Conservation (phyloP, 1,284 basidiomycete species). For the Fomes fomentarius region DNA sequence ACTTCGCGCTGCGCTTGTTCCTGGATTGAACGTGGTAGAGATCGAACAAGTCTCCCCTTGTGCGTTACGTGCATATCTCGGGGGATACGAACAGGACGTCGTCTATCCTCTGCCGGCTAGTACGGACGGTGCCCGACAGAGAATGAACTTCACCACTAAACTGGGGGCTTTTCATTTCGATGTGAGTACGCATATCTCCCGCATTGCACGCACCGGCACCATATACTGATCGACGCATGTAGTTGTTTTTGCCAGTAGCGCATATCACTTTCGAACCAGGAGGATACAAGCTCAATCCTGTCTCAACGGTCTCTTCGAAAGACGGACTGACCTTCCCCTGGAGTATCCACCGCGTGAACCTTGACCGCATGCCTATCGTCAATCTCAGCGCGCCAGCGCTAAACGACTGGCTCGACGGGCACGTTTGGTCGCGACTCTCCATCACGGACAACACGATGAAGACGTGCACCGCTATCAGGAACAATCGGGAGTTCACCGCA, state of each 20-base stretch:
- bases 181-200: not conserved
- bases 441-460: slow-evolving; percentile 27
- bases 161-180: too few species aligned
- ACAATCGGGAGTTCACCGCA: not conserved
- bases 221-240: not conserved
- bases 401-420: slow-evolving; percentile 36
- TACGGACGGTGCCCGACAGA: too few species aligned
- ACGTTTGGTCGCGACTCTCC: slow-evolving; percentile 37
- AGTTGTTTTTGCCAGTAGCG: not conserved
- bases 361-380: slow-evolving; percentile 41
- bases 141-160: too few species aligned
- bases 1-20: not conserved
- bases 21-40: not conserved
- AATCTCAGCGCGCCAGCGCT: slow-evolving; percentile 16
- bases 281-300: not conserved
- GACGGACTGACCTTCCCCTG: slow-evolving; percentile 23
- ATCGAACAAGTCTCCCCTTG: not conserved
- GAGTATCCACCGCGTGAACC: slow-evolving; percentile 39
- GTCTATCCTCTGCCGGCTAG: not conserved
- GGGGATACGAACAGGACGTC: not conserved
- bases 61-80: not conserved
- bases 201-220: too few species aligned
- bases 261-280: not conserved
- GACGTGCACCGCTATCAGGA: not conserved
- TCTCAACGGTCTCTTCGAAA: not conserved